These are phyloP conservation scores for Blastobotrys indianensis DNA, from an alignment of 1,139 yeast species.

Conservation along the genomic window DNA sequence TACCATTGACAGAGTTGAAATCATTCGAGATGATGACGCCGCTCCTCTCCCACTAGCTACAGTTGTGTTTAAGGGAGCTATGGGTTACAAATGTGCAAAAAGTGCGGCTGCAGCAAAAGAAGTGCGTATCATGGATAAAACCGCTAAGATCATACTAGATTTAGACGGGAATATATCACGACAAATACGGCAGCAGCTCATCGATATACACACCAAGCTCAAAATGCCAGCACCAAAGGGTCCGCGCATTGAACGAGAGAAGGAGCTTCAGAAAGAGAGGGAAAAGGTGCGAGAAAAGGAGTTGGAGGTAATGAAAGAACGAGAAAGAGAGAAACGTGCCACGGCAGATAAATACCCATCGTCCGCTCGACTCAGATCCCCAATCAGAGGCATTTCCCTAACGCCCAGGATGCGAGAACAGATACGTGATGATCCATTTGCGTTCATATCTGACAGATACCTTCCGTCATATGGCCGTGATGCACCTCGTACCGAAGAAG, in stretches of 20 bases:
- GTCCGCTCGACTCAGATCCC: background rate
- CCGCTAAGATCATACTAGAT: constrained; percentile 26
- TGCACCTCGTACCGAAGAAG: background rate
- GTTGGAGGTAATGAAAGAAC: background rate
- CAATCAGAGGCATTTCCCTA: background rate
- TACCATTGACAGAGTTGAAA: constrained; percentile 48
- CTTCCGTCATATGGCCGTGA: constrained; percentile 3
- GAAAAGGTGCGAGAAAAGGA: constrained; percentile 10
- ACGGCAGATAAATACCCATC: too few relatives aligned
- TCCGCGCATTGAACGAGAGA: background rate
- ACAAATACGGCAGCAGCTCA: constrained; percentile 20
- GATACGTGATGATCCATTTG: background rate
- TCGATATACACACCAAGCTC: background rate
- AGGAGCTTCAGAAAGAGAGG: constrained; percentile 3
- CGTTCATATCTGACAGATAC: background rate
- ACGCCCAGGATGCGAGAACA: background rate
- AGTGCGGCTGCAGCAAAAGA: constrained; percentile 41
- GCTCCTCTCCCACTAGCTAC: constrained; percentile 74
- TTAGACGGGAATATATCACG: constrained; percentile 23
- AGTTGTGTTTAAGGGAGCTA: constrained; percentile 53
- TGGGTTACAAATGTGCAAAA: constrained; percentile 46
- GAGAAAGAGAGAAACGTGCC: background rate
- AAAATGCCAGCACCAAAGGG: constrained; percentile 21
- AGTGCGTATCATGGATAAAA: constrained; percentile 32
- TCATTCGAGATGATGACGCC: constrained; percentile 67